Evolutionary conservation across 768 basidiomycete species (phyloP).

Genomic region (Pleurotus sapidus): DNA sequence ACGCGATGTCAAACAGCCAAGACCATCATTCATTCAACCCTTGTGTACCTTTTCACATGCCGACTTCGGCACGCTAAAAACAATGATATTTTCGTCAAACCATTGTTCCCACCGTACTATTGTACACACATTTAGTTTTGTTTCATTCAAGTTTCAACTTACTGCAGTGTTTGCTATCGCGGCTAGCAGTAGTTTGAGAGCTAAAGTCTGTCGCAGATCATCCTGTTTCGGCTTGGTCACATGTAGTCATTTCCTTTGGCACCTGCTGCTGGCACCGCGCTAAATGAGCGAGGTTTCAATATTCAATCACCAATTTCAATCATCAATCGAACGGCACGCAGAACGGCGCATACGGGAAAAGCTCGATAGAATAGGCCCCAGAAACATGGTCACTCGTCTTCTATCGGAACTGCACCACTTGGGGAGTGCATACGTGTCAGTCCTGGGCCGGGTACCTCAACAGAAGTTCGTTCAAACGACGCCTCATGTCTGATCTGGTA

Average conservation of each 20-base stretch:
- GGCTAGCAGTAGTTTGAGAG: neutral
- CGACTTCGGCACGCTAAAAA: slow-evolving; percentile 3
- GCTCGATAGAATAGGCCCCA: neutral
- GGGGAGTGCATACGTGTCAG: slow-evolving; percentile 2
- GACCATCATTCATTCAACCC: slow-evolving; percentile 6
- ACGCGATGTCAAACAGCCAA: slow-evolving; percentile 6
- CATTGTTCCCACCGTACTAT: slow-evolving; percentile 7
- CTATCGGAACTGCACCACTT: neutral
- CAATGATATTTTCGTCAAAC: neutral
- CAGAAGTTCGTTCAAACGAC: neutral
- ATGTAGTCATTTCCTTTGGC: neutral
- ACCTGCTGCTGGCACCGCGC: neutral
- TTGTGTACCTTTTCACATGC: slow-evolving; percentile 8
- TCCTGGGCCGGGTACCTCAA: neutral
- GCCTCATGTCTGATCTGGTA: slow-evolving; percentile 3
- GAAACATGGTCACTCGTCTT: neutral
- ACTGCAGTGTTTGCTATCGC: neutral
- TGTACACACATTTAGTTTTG: neutral
- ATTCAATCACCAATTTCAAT: neutral
- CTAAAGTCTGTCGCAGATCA: neutral
- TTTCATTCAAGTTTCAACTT: neutral
- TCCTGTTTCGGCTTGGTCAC: neutral
- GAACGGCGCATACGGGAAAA: slow-evolving; percentile 5
- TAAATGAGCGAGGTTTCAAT: neutral
- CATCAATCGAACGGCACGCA: neutral